A percentile compares a stretch with the other conserved stretches of the same genome.
Conservation (phyloP, 2,329 filamentous ascomycete species). For the Arthrocladium fulminans region DNA sequence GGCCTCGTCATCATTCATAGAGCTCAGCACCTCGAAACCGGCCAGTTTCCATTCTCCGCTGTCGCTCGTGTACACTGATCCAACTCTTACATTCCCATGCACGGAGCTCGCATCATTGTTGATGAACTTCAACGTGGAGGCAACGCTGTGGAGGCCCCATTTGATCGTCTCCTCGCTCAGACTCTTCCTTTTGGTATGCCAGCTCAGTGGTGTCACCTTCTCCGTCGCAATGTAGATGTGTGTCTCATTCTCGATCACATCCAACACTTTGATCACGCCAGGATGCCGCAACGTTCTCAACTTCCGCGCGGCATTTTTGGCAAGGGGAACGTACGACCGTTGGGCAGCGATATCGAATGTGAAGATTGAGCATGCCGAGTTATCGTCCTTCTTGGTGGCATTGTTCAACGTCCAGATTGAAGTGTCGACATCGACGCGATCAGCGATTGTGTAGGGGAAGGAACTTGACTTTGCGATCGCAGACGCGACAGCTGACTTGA, state of each 20-base stretch:
- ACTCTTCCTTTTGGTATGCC: slow-evolving; percentile 83
- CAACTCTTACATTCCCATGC: slow-evolving; percentile 75
- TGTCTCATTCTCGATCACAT: slow-evolving; percentile 91
- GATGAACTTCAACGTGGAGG: slow-evolving; percentile 89
- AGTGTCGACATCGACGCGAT: slow-evolving; percentile 82
- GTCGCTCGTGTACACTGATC: slow-evolving; percentile 85
- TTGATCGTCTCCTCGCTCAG: slow-evolving; percentile 86
- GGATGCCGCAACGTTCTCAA: slow-evolving; percentile 87
- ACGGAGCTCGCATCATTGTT: slow-evolving; percentile 88
- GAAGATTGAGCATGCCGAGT: slow-evolving; percentile 91
- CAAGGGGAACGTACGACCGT: slow-evolving; percentile 71
- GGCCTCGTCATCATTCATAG: slow-evolving; percentile 90
- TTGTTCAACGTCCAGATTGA: slow-evolving; percentile 97
- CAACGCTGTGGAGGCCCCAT: slow-evolving; percentile 85
- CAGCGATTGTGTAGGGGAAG: slow-evolving; percentile 87
- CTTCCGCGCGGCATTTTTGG: slow-evolving; percentile 89
- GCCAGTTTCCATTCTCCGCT: slow-evolving; percentile 97
- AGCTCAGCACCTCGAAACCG: slow-evolving; percentile 88
- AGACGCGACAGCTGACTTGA: slow-evolving; percentile 94
- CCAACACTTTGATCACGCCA: slow-evolving; percentile 85
- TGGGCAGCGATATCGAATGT: slow-evolving; percentile 83
- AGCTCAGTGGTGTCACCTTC: slow-evolving; percentile 73
- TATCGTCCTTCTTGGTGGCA: slow-evolving; percentile 85
- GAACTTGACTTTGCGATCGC: slow-evolving; percentile 91
- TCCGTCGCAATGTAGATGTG: slow-evolving; percentile 97